A percentile compares a stretch with the other conserved stretches of the same genome.
These are phyloP conservation scores for Cryptococcus amylolentus DNA, from an alignment of 1,284 basidiomycete genomes.

Conservation along the genomic window DNA sequence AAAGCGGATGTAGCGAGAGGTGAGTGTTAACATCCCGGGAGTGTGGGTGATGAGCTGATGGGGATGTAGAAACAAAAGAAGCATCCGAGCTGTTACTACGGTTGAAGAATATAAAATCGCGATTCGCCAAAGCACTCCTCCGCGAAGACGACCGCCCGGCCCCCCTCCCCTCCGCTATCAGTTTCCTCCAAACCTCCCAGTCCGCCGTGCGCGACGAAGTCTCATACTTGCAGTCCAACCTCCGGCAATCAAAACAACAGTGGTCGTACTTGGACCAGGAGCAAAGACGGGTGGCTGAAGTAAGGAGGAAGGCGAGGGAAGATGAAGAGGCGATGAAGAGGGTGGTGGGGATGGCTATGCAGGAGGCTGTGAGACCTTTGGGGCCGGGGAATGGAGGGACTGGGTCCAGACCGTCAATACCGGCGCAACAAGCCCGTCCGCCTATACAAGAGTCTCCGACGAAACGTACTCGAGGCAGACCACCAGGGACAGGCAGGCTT, in stretches of 20 bases:
- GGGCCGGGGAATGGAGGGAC: not conserved
- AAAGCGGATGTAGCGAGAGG: constrained; percentile 11
- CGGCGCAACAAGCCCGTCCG: not conserved
- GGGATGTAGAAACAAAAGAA: constrained; percentile 19
- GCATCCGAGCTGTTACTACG: constrained; percentile 18
- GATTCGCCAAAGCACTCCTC: constrained; percentile 26
- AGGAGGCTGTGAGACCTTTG: not conserved
- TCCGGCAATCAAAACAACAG: constrained; percentile 9
- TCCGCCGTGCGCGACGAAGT: constrained; percentile 28
- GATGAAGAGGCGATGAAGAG: constrained; percentile 3
- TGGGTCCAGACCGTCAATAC: not conserved
- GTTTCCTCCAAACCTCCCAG: constrained; percentile 27
- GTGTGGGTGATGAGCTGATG: not conserved
- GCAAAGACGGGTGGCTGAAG: constrained; percentile 5
- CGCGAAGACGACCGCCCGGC: constrained; percentile 34
- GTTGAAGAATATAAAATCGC: constrained; percentile 24
- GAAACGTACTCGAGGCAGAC: not conserved
- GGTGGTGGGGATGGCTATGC: constrained; percentile 1
- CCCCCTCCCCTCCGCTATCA: constrained; percentile 32
- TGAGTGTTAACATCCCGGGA: constrained; percentile 8
- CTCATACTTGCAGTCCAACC: constrained; percentile 18
- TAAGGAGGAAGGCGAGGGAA: constrained; percentile 6
- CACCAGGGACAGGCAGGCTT: not conserved
- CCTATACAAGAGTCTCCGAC: not conserved
- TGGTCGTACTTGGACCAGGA: constrained; percentile 8